Percentiles rank a stretch among this genome's conserved stretches.
These are phyloP conservation scores for Paraphaeosphaeria sporulosa DNA, from an alignment of 2,329 filamentous ascomycete species.

Conservation along the genomic window DNA sequence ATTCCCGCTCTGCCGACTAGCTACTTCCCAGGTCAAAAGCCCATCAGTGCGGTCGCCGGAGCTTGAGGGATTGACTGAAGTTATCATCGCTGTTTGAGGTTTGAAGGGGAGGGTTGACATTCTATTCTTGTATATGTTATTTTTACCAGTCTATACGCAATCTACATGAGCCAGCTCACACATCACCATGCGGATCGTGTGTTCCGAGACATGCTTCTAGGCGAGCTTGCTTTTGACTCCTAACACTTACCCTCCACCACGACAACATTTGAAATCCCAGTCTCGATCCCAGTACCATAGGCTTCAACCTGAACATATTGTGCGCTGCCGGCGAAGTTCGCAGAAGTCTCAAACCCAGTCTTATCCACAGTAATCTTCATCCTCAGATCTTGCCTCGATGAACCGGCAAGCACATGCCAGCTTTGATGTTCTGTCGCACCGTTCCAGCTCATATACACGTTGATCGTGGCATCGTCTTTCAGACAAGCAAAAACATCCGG, in stretches of 20 bases:
- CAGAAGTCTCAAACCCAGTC: constrained; percentile 7
- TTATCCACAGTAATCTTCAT: neutral
- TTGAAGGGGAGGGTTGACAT: neutral
- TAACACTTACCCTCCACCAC: neutral
- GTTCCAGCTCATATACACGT: constrained; percentile 23
- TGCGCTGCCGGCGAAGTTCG: neutral
- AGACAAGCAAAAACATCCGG: constrained; percentile 15
- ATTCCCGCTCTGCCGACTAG: constrained; percentile 52
- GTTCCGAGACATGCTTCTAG: neutral
- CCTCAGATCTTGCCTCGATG: neutral
- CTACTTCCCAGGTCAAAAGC: constrained; percentile 50
- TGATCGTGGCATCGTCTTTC: constrained; percentile 1
- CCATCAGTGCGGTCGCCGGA: constrained; percentile 28
- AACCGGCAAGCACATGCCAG: constrained; percentile 14
- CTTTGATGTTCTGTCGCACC: constrained; percentile 16
- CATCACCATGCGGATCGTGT: neutral
- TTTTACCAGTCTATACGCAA: neutral
- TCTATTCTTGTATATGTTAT: neutral
- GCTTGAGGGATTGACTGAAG: neutral
- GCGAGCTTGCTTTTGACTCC: neutral
- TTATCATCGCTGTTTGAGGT: neutral
- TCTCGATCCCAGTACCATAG: neutral
- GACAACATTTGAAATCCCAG: neutral
- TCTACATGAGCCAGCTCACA: neutral
- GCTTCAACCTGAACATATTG: constrained; percentile 3